A percentile compares a stretch with the other conserved stretches of the same genome.
Conservation (phyloP, 1,284 basidiomycete species). For the Heliocybe sulcata region DNA sequence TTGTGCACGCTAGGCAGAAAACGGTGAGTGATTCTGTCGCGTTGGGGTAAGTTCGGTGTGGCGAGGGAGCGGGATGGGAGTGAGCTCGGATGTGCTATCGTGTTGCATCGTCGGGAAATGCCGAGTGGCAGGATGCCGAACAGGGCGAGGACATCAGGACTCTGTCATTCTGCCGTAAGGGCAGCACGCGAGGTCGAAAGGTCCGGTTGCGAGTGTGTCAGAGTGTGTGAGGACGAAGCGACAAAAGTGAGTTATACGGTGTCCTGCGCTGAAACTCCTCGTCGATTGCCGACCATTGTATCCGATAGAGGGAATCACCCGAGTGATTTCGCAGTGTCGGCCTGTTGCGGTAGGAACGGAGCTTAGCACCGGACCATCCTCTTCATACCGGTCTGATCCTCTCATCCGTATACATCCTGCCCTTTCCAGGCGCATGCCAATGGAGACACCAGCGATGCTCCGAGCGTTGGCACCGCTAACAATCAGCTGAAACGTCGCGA, state of each 20-base stretch:
- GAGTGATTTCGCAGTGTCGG: background rate
- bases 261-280: background rate
- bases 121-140: background rate
- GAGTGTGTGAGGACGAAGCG: background rate
- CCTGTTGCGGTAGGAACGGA: background rate
- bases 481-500: background rate
- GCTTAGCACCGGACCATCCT: background rate
- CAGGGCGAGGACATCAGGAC: background rate
- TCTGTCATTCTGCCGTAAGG: background rate
- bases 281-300: background rate
- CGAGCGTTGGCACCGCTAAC: too few relatives aligned
- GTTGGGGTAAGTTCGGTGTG: background rate
- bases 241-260: background rate
- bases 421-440: too few relatives aligned
- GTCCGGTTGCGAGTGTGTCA: background rate
- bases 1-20: background rate
- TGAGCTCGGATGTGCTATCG: background rate
- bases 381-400: background rate
- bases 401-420: background rate
- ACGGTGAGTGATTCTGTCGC: background rate
- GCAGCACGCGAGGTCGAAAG: background rate
- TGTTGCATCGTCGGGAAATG: background rate
- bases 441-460: too few relatives aligned
- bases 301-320: background rate
- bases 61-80: background rate